phyloP scores from a whole-genome alignment of 441 rosid species.

The Monsonia emarginata region DNA sequence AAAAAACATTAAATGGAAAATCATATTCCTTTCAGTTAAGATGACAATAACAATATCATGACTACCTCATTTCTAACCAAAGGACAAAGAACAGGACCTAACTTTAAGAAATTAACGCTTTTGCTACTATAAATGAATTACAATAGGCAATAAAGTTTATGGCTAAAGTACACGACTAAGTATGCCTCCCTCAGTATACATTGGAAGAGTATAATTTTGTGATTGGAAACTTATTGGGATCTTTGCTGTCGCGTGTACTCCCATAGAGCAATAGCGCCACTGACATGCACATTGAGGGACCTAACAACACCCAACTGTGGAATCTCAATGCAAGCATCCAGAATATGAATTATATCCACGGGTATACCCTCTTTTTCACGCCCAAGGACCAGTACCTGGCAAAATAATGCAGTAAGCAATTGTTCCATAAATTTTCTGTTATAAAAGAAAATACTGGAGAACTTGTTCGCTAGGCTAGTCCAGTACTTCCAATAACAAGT shows the following conservation, averaged over 20 bases:
- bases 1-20: too few species aligned
- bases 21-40: background rate
- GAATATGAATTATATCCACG: conserved; percentile 73
- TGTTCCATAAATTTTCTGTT: background rate
- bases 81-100: background rate
- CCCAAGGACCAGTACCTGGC: conserved; percentile 83
- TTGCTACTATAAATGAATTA: background rate
- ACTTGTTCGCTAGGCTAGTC: background rate
- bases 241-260: conserved; percentile 93
- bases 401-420: conserved; percentile 15
- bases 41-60: background rate
- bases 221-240: conserved; percentile 27
- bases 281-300: conserved; percentile 90
- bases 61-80: too few species aligned
- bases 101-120: background rate
- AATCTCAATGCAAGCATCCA: conserved; percentile 89
- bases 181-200: background rate
- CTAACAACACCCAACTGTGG: conserved; percentile 93
- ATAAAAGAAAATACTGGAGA: background rate
- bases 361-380: conserved; percentile 94
- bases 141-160: background rate
- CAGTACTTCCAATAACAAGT: background rate
- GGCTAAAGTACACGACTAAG: background rate
- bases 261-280: conserved; percentile 96
- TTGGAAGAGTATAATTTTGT: background rate